phyloP scores from a whole-genome alignment of 1,284 basidiomycete genomes.

The Rhodofomes roseus region DNA sequence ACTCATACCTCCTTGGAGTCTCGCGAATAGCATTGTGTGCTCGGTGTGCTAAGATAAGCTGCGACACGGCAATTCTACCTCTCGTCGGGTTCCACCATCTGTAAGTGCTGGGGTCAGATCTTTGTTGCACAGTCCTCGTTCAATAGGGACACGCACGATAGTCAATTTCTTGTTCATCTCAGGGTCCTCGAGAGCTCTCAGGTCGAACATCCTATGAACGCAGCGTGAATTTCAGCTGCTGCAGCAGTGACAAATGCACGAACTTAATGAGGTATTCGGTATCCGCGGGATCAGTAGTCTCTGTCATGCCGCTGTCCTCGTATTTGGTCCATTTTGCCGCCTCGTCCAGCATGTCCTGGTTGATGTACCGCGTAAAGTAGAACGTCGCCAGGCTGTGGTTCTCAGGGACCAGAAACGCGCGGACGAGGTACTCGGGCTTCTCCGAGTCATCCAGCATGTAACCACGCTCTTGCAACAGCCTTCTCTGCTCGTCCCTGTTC shows the following conservation, averaged over 20 bases:
- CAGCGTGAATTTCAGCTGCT: background rate
- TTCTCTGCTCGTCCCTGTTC: constrained; percentile 1
- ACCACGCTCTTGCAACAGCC: constrained; percentile 1
- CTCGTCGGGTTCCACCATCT: constrained; percentile 6
- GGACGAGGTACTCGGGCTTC: constrained; percentile 10
- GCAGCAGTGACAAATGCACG: background rate
- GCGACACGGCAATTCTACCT: background rate
- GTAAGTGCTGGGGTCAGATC: background rate
- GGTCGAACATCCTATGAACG: constrained; percentile 6
- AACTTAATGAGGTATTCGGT: background rate
- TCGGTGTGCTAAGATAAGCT: background rate
- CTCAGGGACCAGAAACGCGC: background rate
- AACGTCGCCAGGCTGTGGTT: constrained; percentile 7
- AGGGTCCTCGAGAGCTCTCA: constrained; percentile 6
- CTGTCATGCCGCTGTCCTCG: background rate
- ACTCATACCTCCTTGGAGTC: background rate
- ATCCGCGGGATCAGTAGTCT: constrained; percentile 1
- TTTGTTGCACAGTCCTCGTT: background rate
- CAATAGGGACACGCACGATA: constrained; percentile 7
- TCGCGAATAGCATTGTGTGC: background rate
- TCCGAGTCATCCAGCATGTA: constrained; percentile 6
- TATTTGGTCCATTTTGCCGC: constrained; percentile 7
- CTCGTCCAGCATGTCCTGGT: constrained; percentile 9
- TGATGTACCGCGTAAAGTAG: constrained; percentile 11
- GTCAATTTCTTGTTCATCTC: constrained; percentile 11